phyloP scores from a whole-genome alignment of 2,329 filamentous ascomycete genomes.

The Calonectria leucothoes region DNA sequence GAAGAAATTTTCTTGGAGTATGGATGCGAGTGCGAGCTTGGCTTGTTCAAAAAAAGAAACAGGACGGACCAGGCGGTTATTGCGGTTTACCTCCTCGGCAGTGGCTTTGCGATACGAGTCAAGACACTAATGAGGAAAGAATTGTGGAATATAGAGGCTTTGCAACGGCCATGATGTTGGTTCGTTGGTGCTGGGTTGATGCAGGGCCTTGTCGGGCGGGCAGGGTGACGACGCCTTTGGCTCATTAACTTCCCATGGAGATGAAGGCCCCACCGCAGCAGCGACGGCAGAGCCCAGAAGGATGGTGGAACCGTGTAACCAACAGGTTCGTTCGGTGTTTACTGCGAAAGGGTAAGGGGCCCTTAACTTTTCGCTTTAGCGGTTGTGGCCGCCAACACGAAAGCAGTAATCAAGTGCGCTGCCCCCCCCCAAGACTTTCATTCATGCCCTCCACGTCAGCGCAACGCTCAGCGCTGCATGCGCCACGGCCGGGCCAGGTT shows the following conservation, averaged over 20 bases:
- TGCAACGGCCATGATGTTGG: not conserved
- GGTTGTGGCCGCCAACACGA: not conserved
- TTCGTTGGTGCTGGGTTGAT: not conserved
- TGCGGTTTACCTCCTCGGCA: not conserved
- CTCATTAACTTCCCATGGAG: not conserved
- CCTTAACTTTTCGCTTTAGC: not conserved
- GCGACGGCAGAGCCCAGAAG: not conserved
- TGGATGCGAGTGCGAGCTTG: not conserved
- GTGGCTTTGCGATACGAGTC: not conserved
- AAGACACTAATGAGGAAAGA: not conserved
- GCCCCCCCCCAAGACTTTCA: too few species aligned
- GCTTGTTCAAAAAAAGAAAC: not conserved
- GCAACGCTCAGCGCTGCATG: not conserved
- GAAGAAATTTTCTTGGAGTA: not conserved
- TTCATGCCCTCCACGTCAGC: constrained; percentile 7
- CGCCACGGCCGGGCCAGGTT: not conserved
- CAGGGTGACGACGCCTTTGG: not conserved
- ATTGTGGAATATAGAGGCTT: not conserved
- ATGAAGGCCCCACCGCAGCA: not conserved
- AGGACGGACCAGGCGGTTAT: not conserved
- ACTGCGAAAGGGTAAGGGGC: not conserved
- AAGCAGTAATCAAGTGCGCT: not conserved
- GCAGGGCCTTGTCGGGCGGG: not conserved
- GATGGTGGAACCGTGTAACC: not conserved
- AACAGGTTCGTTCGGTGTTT: not conserved